phyloP scores from a whole-genome alignment of 257 asterid genomes.

The Solanum appendiculatum region DNA sequence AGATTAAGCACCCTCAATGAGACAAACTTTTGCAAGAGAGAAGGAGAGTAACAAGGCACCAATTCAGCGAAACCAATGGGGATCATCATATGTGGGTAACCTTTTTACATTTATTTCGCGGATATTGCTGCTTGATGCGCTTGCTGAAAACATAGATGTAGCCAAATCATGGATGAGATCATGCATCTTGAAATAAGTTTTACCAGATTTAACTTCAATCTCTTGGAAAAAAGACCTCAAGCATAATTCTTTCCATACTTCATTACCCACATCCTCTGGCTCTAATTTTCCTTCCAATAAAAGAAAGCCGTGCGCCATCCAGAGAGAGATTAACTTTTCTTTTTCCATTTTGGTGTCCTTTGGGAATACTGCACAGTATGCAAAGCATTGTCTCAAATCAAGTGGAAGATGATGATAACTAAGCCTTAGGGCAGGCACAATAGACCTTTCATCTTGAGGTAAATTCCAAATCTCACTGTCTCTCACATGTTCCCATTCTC shows the following conservation, averaged over 20 bases:
- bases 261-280: not conserved
- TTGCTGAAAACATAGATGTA: not conserved
- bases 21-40: not conserved
- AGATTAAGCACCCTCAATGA: not conserved
- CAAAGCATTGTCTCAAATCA: conserved; percentile 13
- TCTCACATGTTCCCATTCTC: not conserved
- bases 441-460: not conserved
- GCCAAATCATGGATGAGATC: conserved; percentile 19
- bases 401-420: not conserved
- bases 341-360: conserved; percentile 1
- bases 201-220: not conserved
- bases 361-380: conserved; percentile 17
- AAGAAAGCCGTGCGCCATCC: conserved; percentile 20
- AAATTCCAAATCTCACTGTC: not conserved
- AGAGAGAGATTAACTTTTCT: not conserved
- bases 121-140: not conserved
- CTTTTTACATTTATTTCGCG: not conserved
- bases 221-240: conserved; percentile 15
- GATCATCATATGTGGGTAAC: not conserved
- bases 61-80: not conserved
- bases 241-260: conserved; percentile 7
- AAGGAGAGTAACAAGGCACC: not conserved
- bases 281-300: not conserved
- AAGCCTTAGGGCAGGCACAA: not conserved
- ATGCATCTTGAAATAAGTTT: conserved; percentile 1